These are phyloP conservation scores for Fusarium pseudograminearum DNA, from an alignment of 2,329 filamentous ascomycete genomes.

Conservation along the genomic window DNA sequence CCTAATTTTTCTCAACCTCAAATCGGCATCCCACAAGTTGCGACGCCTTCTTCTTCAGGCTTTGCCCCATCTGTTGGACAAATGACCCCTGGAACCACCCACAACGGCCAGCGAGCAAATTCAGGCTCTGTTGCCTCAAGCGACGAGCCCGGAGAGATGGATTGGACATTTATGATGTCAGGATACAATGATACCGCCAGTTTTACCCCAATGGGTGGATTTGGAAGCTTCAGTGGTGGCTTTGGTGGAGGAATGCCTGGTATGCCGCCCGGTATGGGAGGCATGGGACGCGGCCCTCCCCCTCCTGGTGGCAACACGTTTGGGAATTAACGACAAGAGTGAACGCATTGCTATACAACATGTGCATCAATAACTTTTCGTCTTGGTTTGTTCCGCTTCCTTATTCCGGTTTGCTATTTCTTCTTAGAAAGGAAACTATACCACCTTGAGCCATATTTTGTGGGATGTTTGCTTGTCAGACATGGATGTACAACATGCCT, in stretches of 20 bases:
- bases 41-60: slow-evolving; percentile 50
- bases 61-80: slow-evolving; percentile 50
- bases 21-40: slow-evolving; percentile 40
- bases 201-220: slow-evolving; percentile 49
- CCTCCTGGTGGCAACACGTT: slow-evolving; percentile 48
- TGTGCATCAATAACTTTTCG: not conserved
- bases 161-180: slow-evolving; percentile 63
- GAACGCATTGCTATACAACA: slow-evolving; percentile 10
- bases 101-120: slow-evolving; percentile 21
- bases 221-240: slow-evolving; percentile 47
- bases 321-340: slow-evolving; percentile 27
- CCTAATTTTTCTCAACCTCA: slow-evolving; percentile 42
- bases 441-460: not conserved
- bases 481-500: not conserved
- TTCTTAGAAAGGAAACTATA: not conserved
- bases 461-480: not conserved
- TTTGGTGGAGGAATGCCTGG: slow-evolving; percentile 44
- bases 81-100: slow-evolving; percentile 14
- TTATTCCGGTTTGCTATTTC: slow-evolving; percentile 1
- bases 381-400: not conserved
- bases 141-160: slow-evolving; percentile 56
- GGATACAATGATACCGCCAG: slow-evolving; percentile 53
- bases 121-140: slow-evolving; percentile 41
- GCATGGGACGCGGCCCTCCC: slow-evolving; percentile 31
- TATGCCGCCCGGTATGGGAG: slow-evolving; percentile 39